Evolutionary conservation across 176 grass and related monocot genomes (phyloP).

Genomic region (Aegilops longissima): DNA sequence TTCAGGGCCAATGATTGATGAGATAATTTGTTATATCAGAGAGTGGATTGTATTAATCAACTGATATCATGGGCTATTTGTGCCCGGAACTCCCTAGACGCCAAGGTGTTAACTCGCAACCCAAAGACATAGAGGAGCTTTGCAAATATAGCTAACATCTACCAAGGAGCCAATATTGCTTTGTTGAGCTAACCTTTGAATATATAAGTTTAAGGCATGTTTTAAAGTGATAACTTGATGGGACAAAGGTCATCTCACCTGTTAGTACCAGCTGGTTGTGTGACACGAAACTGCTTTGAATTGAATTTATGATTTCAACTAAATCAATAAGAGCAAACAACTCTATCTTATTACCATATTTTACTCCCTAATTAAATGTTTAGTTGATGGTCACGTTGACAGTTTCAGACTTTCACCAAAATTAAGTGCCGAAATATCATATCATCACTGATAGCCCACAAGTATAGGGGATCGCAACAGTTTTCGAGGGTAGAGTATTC

Average conservation of each 20-base stretch:
- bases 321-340: background rate
- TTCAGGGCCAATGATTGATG: no score
- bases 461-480: no score
- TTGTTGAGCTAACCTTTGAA: slow-evolving; percentile 37
- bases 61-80: no score
- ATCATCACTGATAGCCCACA: no score
- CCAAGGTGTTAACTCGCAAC: no score
- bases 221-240: slow-evolving; percentile 37
- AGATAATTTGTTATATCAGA: no score
- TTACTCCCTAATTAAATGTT: no score
- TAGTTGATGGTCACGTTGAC: background rate
- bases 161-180: slow-evolving; percentile 43
- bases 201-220: slow-evolving; percentile 26
- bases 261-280: slow-evolving; percentile 10
- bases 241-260: slow-evolving; percentile 31
- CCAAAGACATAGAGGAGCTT: no score
- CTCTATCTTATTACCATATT: background rate
- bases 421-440: background rate
- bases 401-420: background rate
- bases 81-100: no score
- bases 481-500: no score
- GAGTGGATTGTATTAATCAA: no score
- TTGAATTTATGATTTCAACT: slow-evolving; percentile 13
- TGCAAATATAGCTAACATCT: background rate
- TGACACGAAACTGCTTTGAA: slow-evolving; percentile 18